A percentile compares a stretch with the other conserved stretches of the same genome.
Evolutionary conservation across 495 filamentous ascomycete species (phyloP).

Genomic region (Podospora comata): DNA sequence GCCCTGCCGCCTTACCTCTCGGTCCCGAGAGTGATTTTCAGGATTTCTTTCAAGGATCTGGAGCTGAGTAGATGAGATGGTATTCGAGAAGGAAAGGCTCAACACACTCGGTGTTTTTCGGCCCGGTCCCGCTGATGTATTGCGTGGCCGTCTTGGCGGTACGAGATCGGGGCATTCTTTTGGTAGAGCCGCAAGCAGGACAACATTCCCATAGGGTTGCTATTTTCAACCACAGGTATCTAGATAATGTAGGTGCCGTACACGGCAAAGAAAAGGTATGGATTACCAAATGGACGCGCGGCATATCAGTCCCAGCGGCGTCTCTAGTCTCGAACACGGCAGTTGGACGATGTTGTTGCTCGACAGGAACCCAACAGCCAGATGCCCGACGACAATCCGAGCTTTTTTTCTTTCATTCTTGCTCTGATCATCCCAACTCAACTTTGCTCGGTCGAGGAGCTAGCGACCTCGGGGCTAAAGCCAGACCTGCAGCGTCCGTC

Average conservation of each 20-base stretch:
- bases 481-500: not conserved
- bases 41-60: not conserved
- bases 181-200: not conserved
- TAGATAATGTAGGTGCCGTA: not conserved
- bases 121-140: not conserved
- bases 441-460: not conserved
- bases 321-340: not conserved
- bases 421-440: not conserved
- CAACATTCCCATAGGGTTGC: not conserved
- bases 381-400: not conserved
- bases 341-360: not conserved
- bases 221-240: not conserved
- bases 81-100: not conserved
- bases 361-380: not conserved
- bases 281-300: constrained; percentile 18
- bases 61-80: not conserved
- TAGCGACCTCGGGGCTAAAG: not conserved
- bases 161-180: not conserved
- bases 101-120: not conserved
- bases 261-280: not conserved
- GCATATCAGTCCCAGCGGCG: constrained; percentile 6
- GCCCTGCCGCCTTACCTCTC: not conserved
- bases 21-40: not conserved
- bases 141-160: not conserved
- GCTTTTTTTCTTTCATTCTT: no score